Evolutionary conservation across 495 filamentous ascomycete genomes (phyloP).

Genomic region (Friedmanniomyces simplex): DNA sequence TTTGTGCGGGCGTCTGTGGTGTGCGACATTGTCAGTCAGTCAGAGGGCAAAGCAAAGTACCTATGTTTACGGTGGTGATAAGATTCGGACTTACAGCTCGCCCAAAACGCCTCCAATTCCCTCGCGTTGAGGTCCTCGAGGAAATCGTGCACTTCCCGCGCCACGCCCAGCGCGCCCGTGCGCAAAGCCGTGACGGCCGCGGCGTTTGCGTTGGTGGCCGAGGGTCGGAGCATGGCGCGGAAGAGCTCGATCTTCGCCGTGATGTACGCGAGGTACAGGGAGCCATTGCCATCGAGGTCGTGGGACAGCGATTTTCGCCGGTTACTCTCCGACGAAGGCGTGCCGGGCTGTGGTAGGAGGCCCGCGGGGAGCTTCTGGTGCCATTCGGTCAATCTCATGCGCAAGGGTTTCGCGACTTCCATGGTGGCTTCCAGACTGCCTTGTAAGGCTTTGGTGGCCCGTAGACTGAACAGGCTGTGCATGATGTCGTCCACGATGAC

Average conservation of each 20-base stretch:
- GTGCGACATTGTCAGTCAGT: background rate
- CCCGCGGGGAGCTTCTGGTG: slow-evolving; percentile 43
- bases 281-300: slow-evolving; percentile 11
- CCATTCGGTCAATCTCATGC: slow-evolving; percentile 50
- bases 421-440: slow-evolving; percentile 39
- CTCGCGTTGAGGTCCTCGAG: slow-evolving; percentile 10
- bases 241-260: slow-evolving; percentile 19
- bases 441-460: slow-evolving; percentile 17
- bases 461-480: slow-evolving; percentile 50
- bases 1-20: slow-evolving; percentile 16
- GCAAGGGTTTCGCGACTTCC: slow-evolving; percentile 51
- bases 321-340: background rate
- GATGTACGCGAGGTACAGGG: slow-evolving; percentile 17
- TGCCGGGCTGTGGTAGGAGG: slow-evolving; percentile 20
- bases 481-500: slow-evolving; percentile 52
- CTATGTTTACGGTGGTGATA: too few relatives aligned
- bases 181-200: slow-evolving; percentile 9
- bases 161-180: slow-evolving; percentile 11
- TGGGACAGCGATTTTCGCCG: background rate
- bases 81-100: slow-evolving; percentile 14
- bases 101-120: slow-evolving; percentile 18
- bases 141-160: slow-evolving; percentile 10
- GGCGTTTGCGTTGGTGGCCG: background rate
- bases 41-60: background rate
- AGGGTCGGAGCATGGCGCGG: slow-evolving; percentile 16